A percentile compares a stretch with the other conserved stretches of the same genome.
Evolutionary conservation across 2,329 filamentous ascomycete species (phyloP).

Genomic region (Phyllosticta citribraziliensis): DNA sequence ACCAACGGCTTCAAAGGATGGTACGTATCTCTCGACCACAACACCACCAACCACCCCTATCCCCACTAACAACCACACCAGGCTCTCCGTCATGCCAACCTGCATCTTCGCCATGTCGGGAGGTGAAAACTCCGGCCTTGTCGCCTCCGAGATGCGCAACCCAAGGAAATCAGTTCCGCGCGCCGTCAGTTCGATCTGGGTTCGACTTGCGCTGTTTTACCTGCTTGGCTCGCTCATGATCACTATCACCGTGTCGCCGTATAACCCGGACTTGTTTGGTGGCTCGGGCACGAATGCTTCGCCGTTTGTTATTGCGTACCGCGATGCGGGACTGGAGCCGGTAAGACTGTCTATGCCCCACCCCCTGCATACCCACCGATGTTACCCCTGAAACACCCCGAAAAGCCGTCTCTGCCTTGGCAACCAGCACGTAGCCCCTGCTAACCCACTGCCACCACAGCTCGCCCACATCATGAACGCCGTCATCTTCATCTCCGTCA

Average conservation of each 20-base stretch:
- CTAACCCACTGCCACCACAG: constrained; percentile 16
- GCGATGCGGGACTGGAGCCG: constrained; percentile 27
- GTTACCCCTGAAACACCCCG: too few relatives aligned
- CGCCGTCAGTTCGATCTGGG: constrained; percentile 38
- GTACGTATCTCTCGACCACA: background rate
- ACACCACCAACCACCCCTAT: background rate
- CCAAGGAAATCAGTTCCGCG: constrained; percentile 34
- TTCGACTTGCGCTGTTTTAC: constrained; percentile 38
- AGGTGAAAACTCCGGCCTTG: constrained; percentile 34
- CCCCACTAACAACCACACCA: constrained; percentile 5
- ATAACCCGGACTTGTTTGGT: constrained; percentile 33
- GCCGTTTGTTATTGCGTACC: constrained; percentile 38
- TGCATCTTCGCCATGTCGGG: constrained; percentile 33
- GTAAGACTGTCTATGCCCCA: background rate
- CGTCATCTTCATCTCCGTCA: constrained; percentile 38
- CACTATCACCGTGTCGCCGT: constrained; percentile 35
- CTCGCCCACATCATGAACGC: constrained; percentile 40
- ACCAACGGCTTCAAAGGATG: constrained; percentile 37
- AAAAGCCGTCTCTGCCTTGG: background rate
- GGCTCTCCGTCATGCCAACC: constrained; percentile 23
- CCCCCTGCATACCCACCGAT: too few relatives aligned
- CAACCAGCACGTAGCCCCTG: background rate
- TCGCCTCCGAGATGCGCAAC: constrained; percentile 36
- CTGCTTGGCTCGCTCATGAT: constrained; percentile 36
- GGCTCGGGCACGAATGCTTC: constrained; percentile 33